These are phyloP conservation scores for Salix udensis DNA, from an alignment of 345 rosid genomes.

Conservation along the genomic window DNA sequence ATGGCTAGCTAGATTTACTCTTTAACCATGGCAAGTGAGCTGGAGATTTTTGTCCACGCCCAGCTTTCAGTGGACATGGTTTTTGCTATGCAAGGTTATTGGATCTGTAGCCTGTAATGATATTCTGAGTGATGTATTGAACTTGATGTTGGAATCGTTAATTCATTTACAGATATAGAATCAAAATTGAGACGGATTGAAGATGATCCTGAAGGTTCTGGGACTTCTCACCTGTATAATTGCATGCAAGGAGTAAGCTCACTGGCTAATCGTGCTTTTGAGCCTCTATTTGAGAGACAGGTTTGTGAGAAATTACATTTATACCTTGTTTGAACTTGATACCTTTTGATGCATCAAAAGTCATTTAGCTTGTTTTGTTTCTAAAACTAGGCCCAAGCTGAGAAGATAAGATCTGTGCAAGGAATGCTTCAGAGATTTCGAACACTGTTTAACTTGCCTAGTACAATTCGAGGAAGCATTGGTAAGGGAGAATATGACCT, in stretches of 20 bases:
- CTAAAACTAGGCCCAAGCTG: slow-evolving; percentile 78
- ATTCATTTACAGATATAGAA: slow-evolving; percentile 65
- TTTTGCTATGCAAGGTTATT: slow-evolving; percentile 1
- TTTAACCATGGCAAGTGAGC: slow-evolving; percentile 1
- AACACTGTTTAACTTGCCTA: slow-evolving; percentile 89
- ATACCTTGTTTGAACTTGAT: neutral
- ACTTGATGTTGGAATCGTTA: slow-evolving; percentile 24
- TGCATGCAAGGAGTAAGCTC: slow-evolving; percentile 82
- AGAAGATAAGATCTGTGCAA: slow-evolving; percentile 96
- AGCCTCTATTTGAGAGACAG: slow-evolving; percentile 99
- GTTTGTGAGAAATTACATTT: slow-evolving; percentile 35
- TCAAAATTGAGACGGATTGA: slow-evolving; percentile 91
- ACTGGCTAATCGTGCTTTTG: slow-evolving; percentile 76
- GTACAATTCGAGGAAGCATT: slow-evolving; percentile 87
- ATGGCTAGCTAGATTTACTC: slow-evolving; percentile 13
- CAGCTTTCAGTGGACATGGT: slow-evolving; percentile 6
- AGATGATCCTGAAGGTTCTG: slow-evolving; percentile 95
- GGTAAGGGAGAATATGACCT: slow-evolving; percentile 95
- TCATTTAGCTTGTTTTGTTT: slow-evolving; percentile 15
- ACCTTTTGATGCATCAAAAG: neutral
- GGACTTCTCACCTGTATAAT: slow-evolving; percentile 77
- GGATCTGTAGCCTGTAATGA: neutral
- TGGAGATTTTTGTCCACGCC: slow-evolving; percentile 8
- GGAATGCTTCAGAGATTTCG: slow-evolving; percentile 98
- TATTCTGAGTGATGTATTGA: neutral